Evolutionary conservation across 2,329 filamentous ascomycete genomes (phyloP).

Genomic region (Penicillium sp.): DNA sequence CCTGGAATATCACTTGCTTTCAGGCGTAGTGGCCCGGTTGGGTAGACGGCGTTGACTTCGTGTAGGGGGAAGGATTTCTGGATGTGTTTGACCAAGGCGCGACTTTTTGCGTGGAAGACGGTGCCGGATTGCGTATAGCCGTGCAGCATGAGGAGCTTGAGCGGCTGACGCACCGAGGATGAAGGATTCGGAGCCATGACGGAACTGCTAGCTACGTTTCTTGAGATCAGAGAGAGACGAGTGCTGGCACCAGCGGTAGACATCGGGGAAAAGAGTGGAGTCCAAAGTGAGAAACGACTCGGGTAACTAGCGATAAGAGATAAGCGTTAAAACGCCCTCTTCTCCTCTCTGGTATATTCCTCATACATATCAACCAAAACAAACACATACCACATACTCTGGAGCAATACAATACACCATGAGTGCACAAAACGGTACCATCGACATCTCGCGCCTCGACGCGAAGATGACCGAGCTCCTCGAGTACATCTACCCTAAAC

Average conservation of each 20-base stretch:
- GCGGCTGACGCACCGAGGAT: conserved; percentile 24
- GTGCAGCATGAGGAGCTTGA: conserved; percentile 73
- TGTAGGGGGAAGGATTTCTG: conserved; percentile 65
- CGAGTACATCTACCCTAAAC: conserved; percentile 9
- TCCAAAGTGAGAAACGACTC: not conserved
- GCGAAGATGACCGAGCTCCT: conserved; percentile 26
- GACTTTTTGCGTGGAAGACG: conserved; percentile 82
- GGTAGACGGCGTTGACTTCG: conserved; percentile 60
- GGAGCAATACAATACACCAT: conserved; percentile 5
- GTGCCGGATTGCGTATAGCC: conserved; percentile 88
- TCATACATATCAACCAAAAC: conserved; percentile 16
- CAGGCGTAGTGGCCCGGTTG: conserved; percentile 63
- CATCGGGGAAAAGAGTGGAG: not conserved
- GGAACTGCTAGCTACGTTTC: not conserved
- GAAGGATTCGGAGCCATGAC: conserved; percentile 17
- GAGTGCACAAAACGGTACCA: conserved; percentile 10
- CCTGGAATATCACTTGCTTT: conserved; percentile 64
- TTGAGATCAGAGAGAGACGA: conserved; percentile 1
- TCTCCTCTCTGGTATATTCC: not conserved
- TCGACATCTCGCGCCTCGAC: conserved; percentile 18
- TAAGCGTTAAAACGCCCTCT: not conserved
- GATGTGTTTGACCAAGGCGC: conserved; percentile 76
- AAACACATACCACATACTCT: not conserved
- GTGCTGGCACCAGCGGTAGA: not conserved
- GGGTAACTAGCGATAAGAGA: conserved; percentile 8